A percentile compares a stretch with the other conserved stretches of the same genome.
phyloP scores from a whole-genome alignment of 139 green algal species.

The Nannochloris sp. region DNA sequence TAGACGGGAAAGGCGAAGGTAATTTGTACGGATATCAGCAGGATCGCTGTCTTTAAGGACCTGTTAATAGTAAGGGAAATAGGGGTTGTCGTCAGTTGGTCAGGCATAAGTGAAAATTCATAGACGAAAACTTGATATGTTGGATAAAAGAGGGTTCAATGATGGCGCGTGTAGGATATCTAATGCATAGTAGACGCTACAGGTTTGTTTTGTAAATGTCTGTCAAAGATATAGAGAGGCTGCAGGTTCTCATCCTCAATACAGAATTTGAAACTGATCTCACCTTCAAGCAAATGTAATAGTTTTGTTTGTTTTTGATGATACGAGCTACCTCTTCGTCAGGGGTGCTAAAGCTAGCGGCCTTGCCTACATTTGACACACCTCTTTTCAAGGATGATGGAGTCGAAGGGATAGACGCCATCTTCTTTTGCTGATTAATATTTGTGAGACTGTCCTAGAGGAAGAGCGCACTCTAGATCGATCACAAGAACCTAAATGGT shows the following conservation, averaged over 20 bases:
- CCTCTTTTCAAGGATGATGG: no score
- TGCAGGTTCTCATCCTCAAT: not conserved
- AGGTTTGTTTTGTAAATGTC: not conserved
- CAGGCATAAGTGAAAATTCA: no score
- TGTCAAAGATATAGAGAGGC: not conserved
- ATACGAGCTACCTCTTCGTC: constrained; percentile 9
- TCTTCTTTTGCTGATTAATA: no score
- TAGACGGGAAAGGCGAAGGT: not conserved
- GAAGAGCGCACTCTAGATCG: not conserved
- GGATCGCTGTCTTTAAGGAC: not conserved
- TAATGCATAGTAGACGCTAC: no score
- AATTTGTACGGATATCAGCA: constrained; percentile 6
- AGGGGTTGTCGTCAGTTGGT: no score
- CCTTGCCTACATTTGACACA: constrained; percentile 1
- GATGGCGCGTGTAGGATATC: no score
- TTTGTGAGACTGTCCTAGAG: no score
- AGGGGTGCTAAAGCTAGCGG: not conserved
- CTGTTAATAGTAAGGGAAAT: not conserved
- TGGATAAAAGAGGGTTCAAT: no score
- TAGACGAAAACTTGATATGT: no score
- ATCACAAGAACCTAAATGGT: not conserved
- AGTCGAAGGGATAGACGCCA: no score
- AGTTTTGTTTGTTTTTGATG: constrained; percentile 1
- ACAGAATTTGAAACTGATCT: not conserved
- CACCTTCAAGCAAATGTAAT: constrained; percentile 12